A percentile compares a stretch with the other conserved stretches of the same genome.
These are phyloP conservation scores for Zasmidium angulare DNA, from an alignment of 2,329 filamentous ascomycete genomes.

Conservation along the genomic window DNA sequence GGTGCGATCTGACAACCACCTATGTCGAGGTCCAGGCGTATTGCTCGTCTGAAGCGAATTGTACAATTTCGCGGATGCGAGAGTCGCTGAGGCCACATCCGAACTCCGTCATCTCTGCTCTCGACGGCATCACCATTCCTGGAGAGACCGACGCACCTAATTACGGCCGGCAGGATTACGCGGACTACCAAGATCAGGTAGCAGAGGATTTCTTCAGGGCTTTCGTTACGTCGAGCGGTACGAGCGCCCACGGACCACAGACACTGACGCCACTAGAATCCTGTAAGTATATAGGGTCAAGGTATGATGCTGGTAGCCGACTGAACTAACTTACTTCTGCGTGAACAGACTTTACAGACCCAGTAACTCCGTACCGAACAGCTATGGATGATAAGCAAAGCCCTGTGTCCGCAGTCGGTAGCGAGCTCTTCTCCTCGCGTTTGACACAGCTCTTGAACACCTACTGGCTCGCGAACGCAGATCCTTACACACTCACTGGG, in stretches of 20 bases:
- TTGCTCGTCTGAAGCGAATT: constrained; percentile 7
- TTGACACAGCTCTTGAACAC: constrained; percentile 23
- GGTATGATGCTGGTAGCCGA: no score
- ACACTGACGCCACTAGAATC: constrained; percentile 13
- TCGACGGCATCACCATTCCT: constrained; percentile 9
- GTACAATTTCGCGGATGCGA: constrained; percentile 10
- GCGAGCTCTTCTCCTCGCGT: constrained; percentile 15
- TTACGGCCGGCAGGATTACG: neutral
- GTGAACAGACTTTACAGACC: constrained; percentile 12
- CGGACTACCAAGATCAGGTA: constrained; percentile 1
- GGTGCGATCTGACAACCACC: constrained; percentile 10
- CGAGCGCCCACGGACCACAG: neutral
- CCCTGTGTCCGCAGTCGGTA: constrained; percentile 8
- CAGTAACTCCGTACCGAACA: constrained; percentile 8
- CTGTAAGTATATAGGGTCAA: no score
- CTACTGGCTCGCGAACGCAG: constrained; percentile 18
- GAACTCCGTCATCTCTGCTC: constrained; percentile 3
- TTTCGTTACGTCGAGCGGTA: constrained; percentile 10
- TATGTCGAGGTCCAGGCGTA: constrained; percentile 11
- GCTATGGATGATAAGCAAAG: constrained; percentile 1
- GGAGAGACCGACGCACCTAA: constrained; percentile 1
- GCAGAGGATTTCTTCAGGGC: constrained; percentile 14
- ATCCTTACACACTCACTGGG: constrained; percentile 11
- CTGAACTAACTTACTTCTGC: no score
- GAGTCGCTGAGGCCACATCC: constrained; percentile 10